A percentile compares a stretch with the other conserved stretches of the same genome.
Conservation (phyloP, 768 basidiomycete species). For the Suillus americanus region DNA sequence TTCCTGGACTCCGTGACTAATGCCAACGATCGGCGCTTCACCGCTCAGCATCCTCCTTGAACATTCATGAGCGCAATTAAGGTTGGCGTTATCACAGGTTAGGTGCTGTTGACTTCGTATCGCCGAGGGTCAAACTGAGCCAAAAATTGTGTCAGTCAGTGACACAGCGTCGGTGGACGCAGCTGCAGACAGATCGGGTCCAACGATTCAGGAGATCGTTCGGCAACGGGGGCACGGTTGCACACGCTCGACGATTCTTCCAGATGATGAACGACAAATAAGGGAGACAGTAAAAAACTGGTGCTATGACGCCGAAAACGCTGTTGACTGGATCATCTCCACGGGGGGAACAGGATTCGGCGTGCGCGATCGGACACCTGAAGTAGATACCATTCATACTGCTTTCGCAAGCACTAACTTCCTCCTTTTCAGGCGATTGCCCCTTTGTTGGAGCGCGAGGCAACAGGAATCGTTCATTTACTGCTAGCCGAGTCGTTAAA, state of each 20-base stretch:
- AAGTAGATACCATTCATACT: constrained; percentile 44
- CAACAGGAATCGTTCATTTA: constrained; percentile 74
- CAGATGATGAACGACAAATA: constrained; percentile 64
- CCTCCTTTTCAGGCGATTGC: constrained; percentile 48
- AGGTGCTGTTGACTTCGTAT: not conserved
- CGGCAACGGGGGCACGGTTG: constrained; percentile 37
- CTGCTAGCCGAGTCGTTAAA: constrained; percentile 66
- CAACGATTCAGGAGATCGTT: constrained; percentile 55
- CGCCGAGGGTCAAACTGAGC: not conserved
- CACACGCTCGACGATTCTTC: constrained; percentile 47
- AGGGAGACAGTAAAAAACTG: constrained; percentile 46
- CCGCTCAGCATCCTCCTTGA: not conserved
- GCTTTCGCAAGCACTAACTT: not conserved
- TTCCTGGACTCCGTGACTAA: not conserved
- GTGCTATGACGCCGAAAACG: constrained; percentile 32
- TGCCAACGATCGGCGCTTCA: not conserved
- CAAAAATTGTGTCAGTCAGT: constrained; percentile 49
- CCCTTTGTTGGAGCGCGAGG: constrained; percentile 64
- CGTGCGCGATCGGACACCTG: constrained; percentile 76
- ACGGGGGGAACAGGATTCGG: constrained; percentile 91
- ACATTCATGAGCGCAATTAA: constrained; percentile 24
- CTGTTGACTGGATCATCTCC: constrained; percentile 75
- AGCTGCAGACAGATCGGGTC: constrained; percentile 64
- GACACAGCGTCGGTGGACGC: constrained; percentile 59
- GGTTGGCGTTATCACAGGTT: constrained; percentile 30